A percentile compares a stretch with the other conserved stretches of the same genome.
Evolutionary conservation across 805 yeast genomes (phyloP).

Genomic region (Millerozyma miso): DNA sequence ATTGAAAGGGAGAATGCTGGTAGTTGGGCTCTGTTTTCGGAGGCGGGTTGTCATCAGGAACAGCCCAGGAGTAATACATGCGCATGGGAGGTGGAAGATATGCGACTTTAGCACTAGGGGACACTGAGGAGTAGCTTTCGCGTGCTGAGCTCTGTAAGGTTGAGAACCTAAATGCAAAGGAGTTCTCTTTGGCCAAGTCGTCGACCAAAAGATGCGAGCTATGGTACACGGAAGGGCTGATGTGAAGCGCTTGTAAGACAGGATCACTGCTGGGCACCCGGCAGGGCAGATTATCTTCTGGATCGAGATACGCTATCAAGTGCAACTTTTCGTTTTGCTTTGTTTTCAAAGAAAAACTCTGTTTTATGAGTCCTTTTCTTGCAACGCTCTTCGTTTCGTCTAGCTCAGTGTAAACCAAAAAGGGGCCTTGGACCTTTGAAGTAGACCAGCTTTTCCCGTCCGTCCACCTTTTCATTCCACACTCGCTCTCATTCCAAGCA

Average conservation of each 20-base stretch:
- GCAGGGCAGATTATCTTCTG: slow-evolving; percentile 5
- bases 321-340: slow-evolving; percentile 53
- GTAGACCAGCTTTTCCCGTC: slow-evolving; percentile 75
- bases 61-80: background rate
- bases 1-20: background rate
- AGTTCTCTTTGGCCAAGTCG: slow-evolving; percentile 2
- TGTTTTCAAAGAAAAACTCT: slow-evolving; percentile 56
- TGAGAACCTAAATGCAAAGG: background rate
- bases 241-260: background rate
- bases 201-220: slow-evolving; percentile 1
- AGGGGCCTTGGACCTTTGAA: slow-evolving; percentile 46
- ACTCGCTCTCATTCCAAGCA: slow-evolving; percentile 68
- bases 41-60: background rate
- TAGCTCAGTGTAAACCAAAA: slow-evolving; percentile 54
- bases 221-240: background rate
- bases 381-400: slow-evolving; percentile 33
- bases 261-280: slow-evolving; percentile 23
- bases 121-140: background rate
- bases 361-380: slow-evolving; percentile 57
- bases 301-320: slow-evolving; percentile 49
- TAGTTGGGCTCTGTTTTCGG: background rate
- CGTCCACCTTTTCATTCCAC: slow-evolving; percentile 76
- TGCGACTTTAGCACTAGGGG: background rate
- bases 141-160: background rate
- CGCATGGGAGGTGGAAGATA: background rate